These are phyloP conservation scores for Talaromyces sp. DNA, from an alignment of 2,329 filamentous ascomycete genomes.

Conservation along the genomic window DNA sequence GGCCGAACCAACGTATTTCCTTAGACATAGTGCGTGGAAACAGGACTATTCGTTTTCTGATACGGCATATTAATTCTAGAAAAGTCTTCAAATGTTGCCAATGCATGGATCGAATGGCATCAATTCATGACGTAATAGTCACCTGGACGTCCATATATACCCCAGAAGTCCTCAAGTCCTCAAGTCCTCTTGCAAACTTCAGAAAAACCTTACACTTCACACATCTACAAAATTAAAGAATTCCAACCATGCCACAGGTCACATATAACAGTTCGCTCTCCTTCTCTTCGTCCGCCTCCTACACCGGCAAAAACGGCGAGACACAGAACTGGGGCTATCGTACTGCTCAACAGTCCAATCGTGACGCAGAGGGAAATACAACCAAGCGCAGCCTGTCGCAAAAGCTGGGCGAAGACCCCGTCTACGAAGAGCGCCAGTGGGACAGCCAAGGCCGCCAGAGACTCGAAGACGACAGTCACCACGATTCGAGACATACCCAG, in stretches of 20 bases:
- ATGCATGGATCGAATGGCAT: neutral
- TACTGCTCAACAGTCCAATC: slow-evolving; percentile 3
- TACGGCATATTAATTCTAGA: no score
- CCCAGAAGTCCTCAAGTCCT: neutral
- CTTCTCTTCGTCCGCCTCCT: neutral
- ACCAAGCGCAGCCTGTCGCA: slow-evolving; percentile 7
- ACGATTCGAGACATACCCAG: neutral
- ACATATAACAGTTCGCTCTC: slow-evolving; percentile 8
- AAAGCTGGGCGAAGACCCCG: slow-evolving; percentile 6
- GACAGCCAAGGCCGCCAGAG: slow-evolving; percentile 7
- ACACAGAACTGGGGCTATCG: slow-evolving; percentile 10
- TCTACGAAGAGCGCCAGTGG: slow-evolving; percentile 10
- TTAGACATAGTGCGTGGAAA: neutral
- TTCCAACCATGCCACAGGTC: slow-evolving; percentile 5
- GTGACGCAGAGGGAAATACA: slow-evolving; percentile 6
- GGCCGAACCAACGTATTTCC: neutral
- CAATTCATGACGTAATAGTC: neutral
- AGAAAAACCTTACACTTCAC: neutral
- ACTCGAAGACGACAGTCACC: neutral
- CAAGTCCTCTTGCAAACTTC: neutral
- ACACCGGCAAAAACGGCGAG: slow-evolving; percentile 2
- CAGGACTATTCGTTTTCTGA: neutral
- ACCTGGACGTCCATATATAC: neutral
- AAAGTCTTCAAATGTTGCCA: neutral
- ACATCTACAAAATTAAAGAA: neutral